A percentile compares a stretch with the other conserved stretches of the same genome.
These are phyloP conservation scores for Setomelanomma holmii DNA, from an alignment of 2,329 filamentous ascomycete species.

Conservation along the genomic window DNA sequence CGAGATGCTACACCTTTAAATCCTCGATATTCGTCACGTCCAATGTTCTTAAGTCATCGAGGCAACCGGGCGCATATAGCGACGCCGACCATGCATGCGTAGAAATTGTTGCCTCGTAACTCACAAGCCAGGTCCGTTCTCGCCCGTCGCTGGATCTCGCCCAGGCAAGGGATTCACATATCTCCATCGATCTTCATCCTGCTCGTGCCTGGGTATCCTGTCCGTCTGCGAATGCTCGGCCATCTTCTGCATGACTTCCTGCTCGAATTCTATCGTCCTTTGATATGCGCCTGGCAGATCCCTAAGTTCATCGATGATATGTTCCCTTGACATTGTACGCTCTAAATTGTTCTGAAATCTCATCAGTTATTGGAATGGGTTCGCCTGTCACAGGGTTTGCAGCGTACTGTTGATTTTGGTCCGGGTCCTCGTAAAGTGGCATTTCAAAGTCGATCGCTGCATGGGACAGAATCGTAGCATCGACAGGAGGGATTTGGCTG, in stretches of 20 bases:
- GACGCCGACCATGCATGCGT: not conserved
- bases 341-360: constrained; percentile 39
- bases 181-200: constrained; percentile 40
- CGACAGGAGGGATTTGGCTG: constrained; percentile 31
- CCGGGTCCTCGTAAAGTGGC: constrained; percentile 30
- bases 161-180: constrained; percentile 27
- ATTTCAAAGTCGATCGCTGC: constrained; percentile 40
- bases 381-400: constrained; percentile 16
- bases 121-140: constrained; percentile 4
- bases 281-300: too few species aligned
- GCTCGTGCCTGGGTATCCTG: constrained; percentile 33
- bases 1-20: too few species aligned
- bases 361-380: constrained; percentile 31
- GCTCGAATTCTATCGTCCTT: too few species aligned
- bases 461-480: constrained; percentile 38
- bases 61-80: too few species aligned
- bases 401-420: constrained; percentile 23
- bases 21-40: too few species aligned
- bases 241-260: too few species aligned
- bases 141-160: constrained; percentile 22
- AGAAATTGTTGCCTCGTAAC: not conserved
- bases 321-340: constrained; percentile 30
- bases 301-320: constrained; percentile 25
- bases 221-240: not conserved
- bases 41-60: too few species aligned